These are phyloP conservation scores for Geotrichum reessii DNA, from an alignment of 1,139 yeast genomes.

Conservation along the genomic window DNA sequence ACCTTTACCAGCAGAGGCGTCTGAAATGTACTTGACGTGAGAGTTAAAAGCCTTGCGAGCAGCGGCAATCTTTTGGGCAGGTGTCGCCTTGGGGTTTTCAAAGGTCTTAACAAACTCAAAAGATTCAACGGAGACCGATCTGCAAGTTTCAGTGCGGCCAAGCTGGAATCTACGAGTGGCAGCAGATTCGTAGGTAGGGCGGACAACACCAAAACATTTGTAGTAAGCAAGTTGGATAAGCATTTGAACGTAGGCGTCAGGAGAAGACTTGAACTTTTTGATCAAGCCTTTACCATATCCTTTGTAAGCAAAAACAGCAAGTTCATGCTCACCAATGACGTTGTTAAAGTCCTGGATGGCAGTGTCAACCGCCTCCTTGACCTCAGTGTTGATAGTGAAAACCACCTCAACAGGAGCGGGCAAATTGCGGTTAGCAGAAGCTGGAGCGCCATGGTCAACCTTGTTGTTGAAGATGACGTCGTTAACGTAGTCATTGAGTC, in stretches of 20 bases:
- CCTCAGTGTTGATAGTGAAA: slow-evolving; percentile 43
- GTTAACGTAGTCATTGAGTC: slow-evolving; percentile 73
- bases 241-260: slow-evolving; percentile 78
- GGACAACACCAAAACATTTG: slow-evolving; percentile 70
- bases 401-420: slow-evolving; percentile 39
- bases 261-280: slow-evolving; percentile 69
- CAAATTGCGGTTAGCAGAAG: slow-evolving; percentile 24
- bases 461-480: slow-evolving; percentile 49
- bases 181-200: slow-evolving; percentile 95
- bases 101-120: slow-evolving; percentile 70
- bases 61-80: slow-evolving; percentile 56
- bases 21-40: slow-evolving; percentile 68
- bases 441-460: slow-evolving; percentile 32
- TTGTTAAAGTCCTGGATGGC: slow-evolving; percentile 54
- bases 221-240: slow-evolving; percentile 73
- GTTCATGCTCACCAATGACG: slow-evolving; percentile 41
- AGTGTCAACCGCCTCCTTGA: slow-evolving; percentile 47
- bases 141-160: slow-evolving; percentile 96
- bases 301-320: slow-evolving; percentile 40
- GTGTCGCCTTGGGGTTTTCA: slow-evolving; percentile 52
- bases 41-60: slow-evolving; percentile 69
- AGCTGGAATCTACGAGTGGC: slow-evolving; percentile 83
- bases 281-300: slow-evolving; percentile 56
- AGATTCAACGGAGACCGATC: slow-evolving; percentile 74
- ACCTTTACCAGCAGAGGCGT: slow-evolving; percentile 83